phyloP scores from a whole-genome alignment of 768 basidiomycete species.

The Leccinum incarnatum region DNA sequence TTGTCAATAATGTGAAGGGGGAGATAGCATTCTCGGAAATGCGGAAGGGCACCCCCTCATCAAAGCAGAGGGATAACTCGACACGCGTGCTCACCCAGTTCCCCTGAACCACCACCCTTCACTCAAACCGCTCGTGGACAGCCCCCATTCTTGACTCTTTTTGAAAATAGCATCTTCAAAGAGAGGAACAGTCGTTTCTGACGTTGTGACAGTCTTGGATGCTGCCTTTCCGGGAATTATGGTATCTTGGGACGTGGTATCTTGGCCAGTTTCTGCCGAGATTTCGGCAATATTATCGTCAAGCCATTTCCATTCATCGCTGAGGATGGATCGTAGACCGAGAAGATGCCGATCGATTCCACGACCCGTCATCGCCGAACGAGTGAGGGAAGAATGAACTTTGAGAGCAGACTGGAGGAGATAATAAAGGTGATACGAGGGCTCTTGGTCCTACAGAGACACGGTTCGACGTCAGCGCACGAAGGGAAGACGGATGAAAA shows the following conservation, averaged over 20 bases:
- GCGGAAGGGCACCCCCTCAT: not conserved
- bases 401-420: conserved; percentile 67
- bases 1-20: conserved; percentile 3
- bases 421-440: conserved; percentile 33
- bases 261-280: not conserved
- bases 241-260: conserved; percentile 9
- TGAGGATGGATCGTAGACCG: conserved; percentile 68
- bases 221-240: not conserved
- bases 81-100: conserved; percentile 57
- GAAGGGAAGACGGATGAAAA: not conserved
- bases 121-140: conserved; percentile 88
- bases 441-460: not conserved
- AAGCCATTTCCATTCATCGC: conserved; percentile 30
- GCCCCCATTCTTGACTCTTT: conserved; percentile 77
- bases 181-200: conserved; percentile 33
- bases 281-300: conserved; percentile 9
- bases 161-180: conserved; percentile 79
- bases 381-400: conserved; percentile 68
- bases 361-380: conserved; percentile 73
- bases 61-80: not conserved
- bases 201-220: not conserved
- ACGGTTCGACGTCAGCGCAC: not conserved
- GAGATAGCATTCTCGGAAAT: not conserved
- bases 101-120: conserved; percentile 84
- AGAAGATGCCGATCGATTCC: conserved; percentile 93